Base-by-base conservation (phyloP, 2,329 filamentous ascomycete genomes). In the Capronia americana region DNA sequence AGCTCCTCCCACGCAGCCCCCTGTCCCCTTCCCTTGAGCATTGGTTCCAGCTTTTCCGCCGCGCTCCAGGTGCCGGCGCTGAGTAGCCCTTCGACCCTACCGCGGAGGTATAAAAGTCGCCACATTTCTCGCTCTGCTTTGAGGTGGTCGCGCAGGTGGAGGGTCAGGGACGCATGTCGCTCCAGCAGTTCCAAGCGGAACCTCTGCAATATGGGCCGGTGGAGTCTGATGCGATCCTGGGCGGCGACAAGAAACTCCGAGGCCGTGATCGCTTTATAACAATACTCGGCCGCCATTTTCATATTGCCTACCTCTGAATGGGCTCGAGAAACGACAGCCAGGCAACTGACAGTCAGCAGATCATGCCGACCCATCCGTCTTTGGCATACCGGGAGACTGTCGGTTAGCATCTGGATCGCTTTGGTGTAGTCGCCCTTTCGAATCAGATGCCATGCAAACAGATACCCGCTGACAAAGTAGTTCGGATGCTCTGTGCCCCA, bases 261-360 rank as follows among this genome's bases (percentile, higher is more conserved):
- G 5, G 58, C 58, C 23, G 28, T 38, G 20, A 61, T 53, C 32
- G 58, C 58, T 38, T 20, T 44, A 6, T 38, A n/a, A n/a, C 28
- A 44, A 26, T 51, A 61, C 20, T 54, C 26, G 11, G 32, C 30
- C 5, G 58, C 58, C 20, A 20, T 20, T n/a, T 17, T 12, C 2
- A 34, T 14, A n/a, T 41, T 50, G 3, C 48, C 58, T 2, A 61
- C 8, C 23, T 61, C 34, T 17, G 58, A 46, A 46, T 67, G 63
- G 12, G 63, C 66, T 26, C 68, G 64, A 20, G 69, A 60, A 6
- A 65, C 23, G 17, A 72, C 63, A 10, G 54, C 56, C n/a, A 62
- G 54, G 57, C 68, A 68, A 41, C 65, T 70, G 26, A 72, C 65
- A 7, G 69, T 69, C 38, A 71, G 30, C 11, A 70, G 64, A 50